Evolutionary conservation across 2,329 filamentous ascomycete species (phyloP).

Genomic region (Aspergillus neoniger): DNA sequence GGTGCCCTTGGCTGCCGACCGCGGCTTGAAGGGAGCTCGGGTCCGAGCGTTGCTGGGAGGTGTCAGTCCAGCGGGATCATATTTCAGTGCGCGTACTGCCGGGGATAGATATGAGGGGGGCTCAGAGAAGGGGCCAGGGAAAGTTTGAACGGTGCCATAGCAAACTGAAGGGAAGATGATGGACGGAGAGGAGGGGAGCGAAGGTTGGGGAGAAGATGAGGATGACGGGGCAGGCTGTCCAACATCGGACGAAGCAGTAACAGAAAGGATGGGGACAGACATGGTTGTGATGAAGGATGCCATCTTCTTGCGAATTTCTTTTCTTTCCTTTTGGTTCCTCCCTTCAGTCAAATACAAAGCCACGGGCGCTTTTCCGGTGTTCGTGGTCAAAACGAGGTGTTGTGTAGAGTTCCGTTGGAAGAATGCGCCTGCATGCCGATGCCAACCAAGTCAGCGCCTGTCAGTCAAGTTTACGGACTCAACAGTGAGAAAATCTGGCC

Average conservation of each 20-base stretch:
- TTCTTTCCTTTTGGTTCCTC: background rate
- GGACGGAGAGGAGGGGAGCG: conserved; percentile 23
- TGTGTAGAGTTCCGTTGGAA: conserved; percentile 5
- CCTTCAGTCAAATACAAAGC: conserved; percentile 3
- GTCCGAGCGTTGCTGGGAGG: conserved; percentile 76
- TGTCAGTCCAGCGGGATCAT: conserved; percentile 44
- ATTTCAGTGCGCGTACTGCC: conserved; percentile 37
- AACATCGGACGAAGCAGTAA: conserved; percentile 32
- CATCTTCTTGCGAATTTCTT: conserved; percentile 50
- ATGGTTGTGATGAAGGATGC: conserved; percentile 80
- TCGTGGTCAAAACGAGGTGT: background rate
- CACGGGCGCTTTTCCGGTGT: background rate
- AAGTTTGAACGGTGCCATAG: conserved; percentile 35
- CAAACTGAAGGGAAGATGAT: conserved; percentile 30
- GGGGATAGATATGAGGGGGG: conserved; percentile 41
- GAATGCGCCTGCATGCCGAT: conserved; percentile 15
- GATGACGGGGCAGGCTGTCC: conserved; percentile 23
- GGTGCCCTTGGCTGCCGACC: conserved; percentile 80
- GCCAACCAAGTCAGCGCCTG: conserved; percentile 7
- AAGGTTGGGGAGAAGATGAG: conserved; percentile 20
- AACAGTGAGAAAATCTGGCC: background rate
- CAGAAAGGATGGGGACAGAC: conserved; percentile 58
- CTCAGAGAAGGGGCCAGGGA: conserved; percentile 30
- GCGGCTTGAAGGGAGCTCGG: conserved; percentile 87
- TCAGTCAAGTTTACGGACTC: background rate